These are phyloP conservation scores for Sicyos edulis DNA, from an alignment of 306 rosid genomes.

Conservation along the genomic window DNA sequence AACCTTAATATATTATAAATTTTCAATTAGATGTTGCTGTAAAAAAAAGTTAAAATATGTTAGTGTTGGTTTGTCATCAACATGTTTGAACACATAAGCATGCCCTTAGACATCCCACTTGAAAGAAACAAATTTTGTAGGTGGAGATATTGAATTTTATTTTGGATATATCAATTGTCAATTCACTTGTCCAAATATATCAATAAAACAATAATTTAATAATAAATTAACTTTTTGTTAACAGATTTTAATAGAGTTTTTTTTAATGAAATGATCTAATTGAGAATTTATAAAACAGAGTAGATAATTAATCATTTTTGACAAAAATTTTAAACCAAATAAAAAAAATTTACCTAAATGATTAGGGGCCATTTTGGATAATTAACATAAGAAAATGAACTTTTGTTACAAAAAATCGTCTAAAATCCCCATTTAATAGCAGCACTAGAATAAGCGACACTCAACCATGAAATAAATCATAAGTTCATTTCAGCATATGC, in stretches of 20 bases:
- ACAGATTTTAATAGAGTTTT: background rate
- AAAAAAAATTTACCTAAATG: no score
- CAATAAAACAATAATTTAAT: background rate
- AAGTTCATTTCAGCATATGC: background rate
- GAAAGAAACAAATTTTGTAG: background rate
- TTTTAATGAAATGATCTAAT: background rate
- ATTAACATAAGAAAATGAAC: conserved; percentile 9
- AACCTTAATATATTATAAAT: background rate
- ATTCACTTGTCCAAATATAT: background rate
- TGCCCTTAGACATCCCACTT: background rate
- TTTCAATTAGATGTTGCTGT: background rate
- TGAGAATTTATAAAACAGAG: background rate
- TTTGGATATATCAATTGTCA: background rate
- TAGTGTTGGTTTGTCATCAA: background rate
- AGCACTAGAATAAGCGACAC: background rate
- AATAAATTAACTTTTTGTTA: background rate
- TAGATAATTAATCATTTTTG: background rate
- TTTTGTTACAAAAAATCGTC: background rate
- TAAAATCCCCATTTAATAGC: background rate
- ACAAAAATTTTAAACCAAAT: background rate
- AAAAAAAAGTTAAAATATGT: no score
- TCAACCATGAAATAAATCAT: background rate
- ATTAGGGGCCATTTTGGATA: background rate
- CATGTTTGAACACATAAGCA: background rate
- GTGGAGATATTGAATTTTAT: background rate